phyloP scores from a whole-genome alignment of 768 basidiomycete species.

The Obba rivulosa region DNA sequence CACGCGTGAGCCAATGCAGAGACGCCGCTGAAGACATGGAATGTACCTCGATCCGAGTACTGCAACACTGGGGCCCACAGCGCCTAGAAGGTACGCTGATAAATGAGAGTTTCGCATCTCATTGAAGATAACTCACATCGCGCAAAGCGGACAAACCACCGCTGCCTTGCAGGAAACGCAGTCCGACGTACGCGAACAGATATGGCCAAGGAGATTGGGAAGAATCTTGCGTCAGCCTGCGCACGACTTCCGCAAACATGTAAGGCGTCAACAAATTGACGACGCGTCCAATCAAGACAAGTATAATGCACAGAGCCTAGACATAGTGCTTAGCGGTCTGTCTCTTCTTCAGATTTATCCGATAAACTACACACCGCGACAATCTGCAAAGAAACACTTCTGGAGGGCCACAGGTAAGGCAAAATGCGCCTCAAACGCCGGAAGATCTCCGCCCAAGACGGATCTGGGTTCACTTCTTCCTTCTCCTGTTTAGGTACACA shows the following conservation, averaged over 20 bases:
- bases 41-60: constrained; percentile 67
- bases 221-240: constrained; percentile 42
- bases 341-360: background rate
- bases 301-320: constrained; percentile 60
- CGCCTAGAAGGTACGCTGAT: constrained; percentile 31
- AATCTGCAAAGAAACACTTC: constrained; percentile 58
- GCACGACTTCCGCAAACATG: constrained; percentile 61
- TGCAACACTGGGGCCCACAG: constrained; percentile 90
- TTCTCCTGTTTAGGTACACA: constrained; percentile 25
- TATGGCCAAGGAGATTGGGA: constrained; percentile 55
- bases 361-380: constrained; percentile 46
- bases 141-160: constrained; percentile 71
- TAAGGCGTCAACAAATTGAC: constrained; percentile 71
- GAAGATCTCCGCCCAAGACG: constrained; percentile 68
- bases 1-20: background rate
- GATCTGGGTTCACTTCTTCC: constrained; percentile 53
- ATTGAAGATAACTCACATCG: constrained; percentile 20
- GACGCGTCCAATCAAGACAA: constrained; percentile 71
- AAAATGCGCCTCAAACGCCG: constrained; percentile 57
- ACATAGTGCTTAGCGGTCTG: background rate
- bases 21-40: background rate
- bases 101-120: background rate
- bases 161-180: constrained; percentile 72
- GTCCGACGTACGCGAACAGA: constrained; percentile 58
- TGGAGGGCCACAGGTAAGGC: constrained; percentile 85